Evolutionary conservation across 306 rosid genomes (phyloP).

Genomic region (Potentilla sterilis): DNA sequence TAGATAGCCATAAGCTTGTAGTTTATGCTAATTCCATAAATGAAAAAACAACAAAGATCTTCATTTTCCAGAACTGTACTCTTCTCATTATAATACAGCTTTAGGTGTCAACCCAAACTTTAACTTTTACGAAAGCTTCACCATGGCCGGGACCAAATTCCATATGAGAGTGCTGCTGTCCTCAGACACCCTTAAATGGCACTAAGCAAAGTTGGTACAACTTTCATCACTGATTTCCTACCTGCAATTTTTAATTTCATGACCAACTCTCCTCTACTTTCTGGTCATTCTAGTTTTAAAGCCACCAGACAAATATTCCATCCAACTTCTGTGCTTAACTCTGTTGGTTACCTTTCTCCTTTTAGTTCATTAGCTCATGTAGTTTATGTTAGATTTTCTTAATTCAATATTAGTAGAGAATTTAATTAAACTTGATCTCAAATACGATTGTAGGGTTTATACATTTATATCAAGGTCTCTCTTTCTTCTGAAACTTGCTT

Average conservation of each 20-base stretch:
- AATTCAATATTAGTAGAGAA: neutral
- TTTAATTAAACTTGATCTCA: neutral
- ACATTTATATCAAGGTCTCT: neutral
- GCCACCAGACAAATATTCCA: neutral
- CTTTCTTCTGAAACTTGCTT: neutral
- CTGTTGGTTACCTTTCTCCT: neutral
- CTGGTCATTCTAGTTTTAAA: neutral
- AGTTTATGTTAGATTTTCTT: neutral
- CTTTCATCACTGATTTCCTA: neutral
- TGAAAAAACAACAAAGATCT: neutral
- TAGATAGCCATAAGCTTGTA: too few species aligned
- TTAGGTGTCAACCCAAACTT: neutral
- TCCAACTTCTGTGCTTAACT: neutral
- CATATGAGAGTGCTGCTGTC: neutral
- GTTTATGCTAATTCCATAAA: neutral
- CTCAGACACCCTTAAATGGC: constrained; percentile 3
- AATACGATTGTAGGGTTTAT: neutral
- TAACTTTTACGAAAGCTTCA: neutral
- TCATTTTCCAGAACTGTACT: neutral
- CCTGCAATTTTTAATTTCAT: neutral
- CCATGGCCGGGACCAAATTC: neutral
- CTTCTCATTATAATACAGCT: neutral
- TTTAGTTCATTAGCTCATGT: neutral
- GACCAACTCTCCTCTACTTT: neutral
- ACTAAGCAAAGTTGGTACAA: neutral